These are phyloP conservation scores for Euphorbia schlechtendalii DNA, from an alignment of 441 rosid genomes.

Conservation along the genomic window DNA sequence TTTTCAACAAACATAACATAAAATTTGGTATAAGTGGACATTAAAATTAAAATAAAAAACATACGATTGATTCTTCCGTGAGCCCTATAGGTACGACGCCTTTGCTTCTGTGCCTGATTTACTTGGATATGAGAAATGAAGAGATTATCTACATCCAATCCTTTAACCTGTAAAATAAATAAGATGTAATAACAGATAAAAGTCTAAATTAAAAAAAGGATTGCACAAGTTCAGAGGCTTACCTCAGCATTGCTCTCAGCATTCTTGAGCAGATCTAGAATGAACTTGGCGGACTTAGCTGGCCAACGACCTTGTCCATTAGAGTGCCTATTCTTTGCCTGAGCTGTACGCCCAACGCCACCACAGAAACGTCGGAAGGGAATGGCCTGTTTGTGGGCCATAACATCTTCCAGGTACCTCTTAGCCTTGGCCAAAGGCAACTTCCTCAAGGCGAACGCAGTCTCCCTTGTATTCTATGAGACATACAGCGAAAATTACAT, in stretches of 20 bases:
- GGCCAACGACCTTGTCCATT: slow-evolving; percentile 99
- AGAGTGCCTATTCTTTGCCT: slow-evolving; percentile 91
- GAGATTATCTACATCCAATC: slow-evolving; percentile 87
- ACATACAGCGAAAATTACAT: neutral
- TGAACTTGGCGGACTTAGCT: slow-evolving; percentile 72
- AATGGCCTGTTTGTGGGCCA: slow-evolving; percentile 92
- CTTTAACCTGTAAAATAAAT: slow-evolving; percentile 70
- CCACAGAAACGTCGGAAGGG: slow-evolving; percentile 93
- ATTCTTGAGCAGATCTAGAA: slow-evolving; percentile 82
- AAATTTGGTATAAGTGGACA: neutral
- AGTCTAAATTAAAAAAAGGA: neutral
- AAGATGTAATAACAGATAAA: too few relatives aligned
- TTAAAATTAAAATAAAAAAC: slow-evolving; percentile 14
- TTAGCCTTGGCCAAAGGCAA: slow-evolving; percentile 78
- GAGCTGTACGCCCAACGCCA: slow-evolving; percentile 96
- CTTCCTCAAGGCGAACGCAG: slow-evolving; percentile 74
- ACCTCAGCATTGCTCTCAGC: slow-evolving; percentile 98
- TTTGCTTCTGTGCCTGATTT: slow-evolving; percentile 96
- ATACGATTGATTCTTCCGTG: slow-evolving; percentile 97
- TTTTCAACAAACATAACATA: neutral
- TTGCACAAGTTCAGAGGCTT: neutral
- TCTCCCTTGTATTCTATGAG: slow-evolving; percentile 80
- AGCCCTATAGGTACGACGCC: slow-evolving; percentile 87
- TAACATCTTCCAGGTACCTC: slow-evolving; percentile 92
- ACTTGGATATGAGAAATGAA: slow-evolving; percentile 86